Evolutionary conservation across 2,329 filamentous ascomycete species (phyloP), one percentile per base, ranked within the genome.

Genomic region (Cladosporium sp.): DNA sequence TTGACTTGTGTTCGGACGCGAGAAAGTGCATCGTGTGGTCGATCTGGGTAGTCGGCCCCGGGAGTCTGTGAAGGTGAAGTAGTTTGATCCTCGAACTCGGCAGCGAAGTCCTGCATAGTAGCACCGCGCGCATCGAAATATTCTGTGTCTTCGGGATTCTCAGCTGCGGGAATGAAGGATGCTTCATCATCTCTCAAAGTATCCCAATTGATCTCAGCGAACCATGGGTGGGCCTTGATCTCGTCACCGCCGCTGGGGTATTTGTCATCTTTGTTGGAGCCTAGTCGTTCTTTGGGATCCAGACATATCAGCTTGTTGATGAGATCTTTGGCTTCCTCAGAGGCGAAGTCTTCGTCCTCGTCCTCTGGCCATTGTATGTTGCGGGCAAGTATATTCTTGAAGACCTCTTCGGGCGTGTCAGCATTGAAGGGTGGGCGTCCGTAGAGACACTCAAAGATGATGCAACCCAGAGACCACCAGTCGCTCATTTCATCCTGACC

Each of bases 381-480:
- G 62, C 94, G 90, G 30, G 90, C 88, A 44, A 99, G 82, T 68
- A 99, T 99, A 73, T 99, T 99, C 73, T 97, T 92, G 75, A 99
- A 99, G 1, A 99, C 95, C 72, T 95, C 86, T 72, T 99, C 95
- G 0, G 95, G 92, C 58, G 93, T 93, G 24, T 85, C 83, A 1
- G 92, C 95, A 77, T 98, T 93, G 78, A 99, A 99, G 0, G 95
- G 95, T 0, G 95, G 95, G 66, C 92, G 90, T 0, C 95, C 95
- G 74, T 92, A 98, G 2, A 99, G 82, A 71, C 97, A 97, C 74
- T 99, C 95, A 74, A 97, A 99, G 78, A 98, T 82, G 72, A 99
- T 98, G 77, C 96, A 99, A 0, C 95, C 95, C n/a, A 99, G 85
- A 26, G 95, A 98, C 95, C 95, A 99, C 95, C 95, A 99, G 87